These are phyloP conservation scores for Podospora pseudoanserina DNA, from an alignment of 495 filamentous ascomycete genomes.

Conservation along the genomic window DNA sequence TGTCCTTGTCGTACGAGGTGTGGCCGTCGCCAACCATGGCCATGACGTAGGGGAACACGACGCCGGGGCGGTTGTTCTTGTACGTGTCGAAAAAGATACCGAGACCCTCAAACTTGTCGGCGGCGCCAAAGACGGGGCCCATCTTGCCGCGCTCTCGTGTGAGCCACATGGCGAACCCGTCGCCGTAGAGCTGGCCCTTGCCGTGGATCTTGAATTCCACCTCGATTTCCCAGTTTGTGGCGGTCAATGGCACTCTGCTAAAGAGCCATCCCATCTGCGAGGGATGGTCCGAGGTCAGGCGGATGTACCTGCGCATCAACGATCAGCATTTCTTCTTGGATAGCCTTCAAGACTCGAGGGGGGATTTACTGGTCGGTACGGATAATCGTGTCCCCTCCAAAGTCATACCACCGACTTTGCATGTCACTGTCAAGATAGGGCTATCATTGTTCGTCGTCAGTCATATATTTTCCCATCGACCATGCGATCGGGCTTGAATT, in stretches of 20 bases:
- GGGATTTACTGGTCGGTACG: slow-evolving; percentile 77
- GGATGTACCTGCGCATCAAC: slow-evolving; percentile 65
- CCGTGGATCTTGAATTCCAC: slow-evolving; percentile 89
- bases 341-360: not conserved
- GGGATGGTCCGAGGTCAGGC: slow-evolving; percentile 83
- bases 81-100: slow-evolving; percentile 99
- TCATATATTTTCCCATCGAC: not conserved
- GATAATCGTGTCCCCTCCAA: slow-evolving; percentile 92
- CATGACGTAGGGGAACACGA: slow-evolving; percentile 96
- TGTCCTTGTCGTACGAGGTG: slow-evolving; percentile 85
- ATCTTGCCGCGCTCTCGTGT: slow-evolving; percentile 81
- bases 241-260: slow-evolving; percentile 89
- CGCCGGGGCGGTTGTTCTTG: slow-evolving; percentile 97
- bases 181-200: slow-evolving; percentile 76
- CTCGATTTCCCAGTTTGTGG: slow-evolving; percentile 99
- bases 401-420: slow-evolving; percentile 99
- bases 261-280: slow-evolving; percentile 91
- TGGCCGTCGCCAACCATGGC: slow-evolving; percentile 93
- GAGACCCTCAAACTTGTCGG: slow-evolving; percentile 88
- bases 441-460: slow-evolving; percentile 41
- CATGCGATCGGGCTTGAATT: slow-evolving; percentile 9
- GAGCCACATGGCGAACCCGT: slow-evolving; percentile 98
- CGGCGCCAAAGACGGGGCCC: slow-evolving; percentile 84
- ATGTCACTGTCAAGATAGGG: slow-evolving; percentile 98
- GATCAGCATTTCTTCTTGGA: not conserved